Conservation (phyloP, 805 yeast species). For the Debaryomyces castellii region DNA sequence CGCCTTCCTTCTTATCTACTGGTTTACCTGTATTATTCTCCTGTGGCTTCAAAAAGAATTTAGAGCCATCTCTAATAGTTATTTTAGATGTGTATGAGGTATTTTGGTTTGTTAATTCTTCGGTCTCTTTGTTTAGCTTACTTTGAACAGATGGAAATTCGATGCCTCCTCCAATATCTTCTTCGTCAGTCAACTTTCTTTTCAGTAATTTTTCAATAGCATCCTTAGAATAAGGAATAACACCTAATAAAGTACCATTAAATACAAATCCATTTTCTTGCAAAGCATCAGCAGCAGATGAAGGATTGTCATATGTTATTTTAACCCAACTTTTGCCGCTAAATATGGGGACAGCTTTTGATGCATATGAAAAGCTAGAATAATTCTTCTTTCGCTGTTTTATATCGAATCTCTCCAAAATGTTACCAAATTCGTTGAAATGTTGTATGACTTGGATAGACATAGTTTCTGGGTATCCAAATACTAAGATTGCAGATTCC, state of each 20-base stretch:
- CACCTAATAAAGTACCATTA: conserved; percentile 67
- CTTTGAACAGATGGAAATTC: conserved; percentile 6
- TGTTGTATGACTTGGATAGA: conserved; percentile 66
- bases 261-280: conserved; percentile 77
- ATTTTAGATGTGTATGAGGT: conserved; percentile 24
- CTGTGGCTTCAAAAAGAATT: conserved; percentile 28
- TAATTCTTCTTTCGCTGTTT: conserved; percentile 12
- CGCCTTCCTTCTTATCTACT: conserved; percentile 19
- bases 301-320: conserved; percentile 72
- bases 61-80: conserved; percentile 41
- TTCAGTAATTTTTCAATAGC: conserved; percentile 60
- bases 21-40: conserved; percentile 16
- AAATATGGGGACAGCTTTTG: conserved; percentile 59
- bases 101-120: conserved; percentile 8
- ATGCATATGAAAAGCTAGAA: conserved; percentile 4
- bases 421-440: conserved; percentile 76
- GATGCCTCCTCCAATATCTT: conserved; percentile 47
- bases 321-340: conserved; percentile 92
- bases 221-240: conserved; percentile 61
- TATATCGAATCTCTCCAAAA: conserved; percentile 69
- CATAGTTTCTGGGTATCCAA: conserved; percentile 82
- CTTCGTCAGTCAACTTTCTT: conserved; percentile 39
- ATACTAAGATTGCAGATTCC: conserved; percentile 75
- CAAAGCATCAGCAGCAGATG: conserved; percentile 79
- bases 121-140: conserved; percentile 12